Percentiles rank a stretch among this genome's conserved stretches.
These are phyloP conservation scores for Solanum hybrid DNA, from an alignment of 305 asterid genomes.

Conservation along the genomic window DNA sequence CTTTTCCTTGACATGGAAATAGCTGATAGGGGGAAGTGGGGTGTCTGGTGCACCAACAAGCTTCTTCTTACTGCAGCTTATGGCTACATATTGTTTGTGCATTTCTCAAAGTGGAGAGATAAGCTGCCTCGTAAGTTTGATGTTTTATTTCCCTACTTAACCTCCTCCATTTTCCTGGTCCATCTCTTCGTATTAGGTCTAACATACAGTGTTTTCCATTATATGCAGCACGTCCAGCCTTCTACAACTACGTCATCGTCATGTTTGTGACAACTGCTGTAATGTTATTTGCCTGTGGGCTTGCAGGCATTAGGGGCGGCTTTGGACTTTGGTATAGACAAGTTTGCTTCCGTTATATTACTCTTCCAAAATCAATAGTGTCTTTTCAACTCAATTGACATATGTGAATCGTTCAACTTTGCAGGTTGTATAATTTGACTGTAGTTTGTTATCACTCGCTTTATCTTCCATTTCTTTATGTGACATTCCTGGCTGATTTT, in stretches of 20 bases:
- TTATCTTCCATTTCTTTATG: constrained; percentile 62
- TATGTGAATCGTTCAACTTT: background rate
- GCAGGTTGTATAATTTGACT: constrained; percentile 58
- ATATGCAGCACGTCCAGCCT: constrained; percentile 73
- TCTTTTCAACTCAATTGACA: background rate
- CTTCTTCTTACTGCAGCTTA: constrained; percentile 53
- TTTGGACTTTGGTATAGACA: constrained; percentile 58
- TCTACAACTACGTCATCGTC: constrained; percentile 74
- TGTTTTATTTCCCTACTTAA: background rate
- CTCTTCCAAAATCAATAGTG: background rate
- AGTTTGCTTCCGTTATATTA: background rate
- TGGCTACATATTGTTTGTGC: constrained; percentile 71
- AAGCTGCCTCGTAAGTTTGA: constrained; percentile 73
- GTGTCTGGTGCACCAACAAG: constrained; percentile 39
- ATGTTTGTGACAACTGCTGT: constrained; percentile 44
- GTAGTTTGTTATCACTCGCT: constrained; percentile 52
- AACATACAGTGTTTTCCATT: background rate
- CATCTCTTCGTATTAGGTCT: constrained; percentile 3
- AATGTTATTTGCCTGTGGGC: constrained; percentile 49
- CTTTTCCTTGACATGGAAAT: constrained; percentile 39
- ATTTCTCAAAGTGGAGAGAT: constrained; percentile 89
- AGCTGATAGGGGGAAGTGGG: constrained; percentile 65
- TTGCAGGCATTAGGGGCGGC: constrained; percentile 55
- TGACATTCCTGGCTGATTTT: constrained; percentile 60
- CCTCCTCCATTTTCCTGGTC: background rate